phyloP scores from a whole-genome alignment of 1,284 basidiomycete genomes.

The Trametes versicolor region DNA sequence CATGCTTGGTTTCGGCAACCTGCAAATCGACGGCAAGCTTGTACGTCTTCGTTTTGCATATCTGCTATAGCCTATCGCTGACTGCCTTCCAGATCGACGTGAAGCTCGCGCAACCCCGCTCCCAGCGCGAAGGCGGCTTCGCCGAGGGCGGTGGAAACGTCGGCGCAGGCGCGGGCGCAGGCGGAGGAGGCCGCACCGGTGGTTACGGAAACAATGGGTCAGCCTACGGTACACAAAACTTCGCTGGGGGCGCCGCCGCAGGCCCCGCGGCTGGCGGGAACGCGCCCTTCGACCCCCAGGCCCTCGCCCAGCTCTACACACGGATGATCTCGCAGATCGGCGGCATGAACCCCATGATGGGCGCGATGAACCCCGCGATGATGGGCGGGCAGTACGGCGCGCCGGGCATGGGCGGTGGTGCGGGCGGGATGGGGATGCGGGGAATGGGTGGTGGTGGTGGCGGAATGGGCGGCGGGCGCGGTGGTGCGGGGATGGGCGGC shows the following conservation, averaged over 20 bases:
- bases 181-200: slow-evolving; percentile 32
- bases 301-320: slow-evolving; percentile 81
- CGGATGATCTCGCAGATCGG: slow-evolving; percentile 85
- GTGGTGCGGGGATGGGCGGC: slow-evolving; percentile 53
- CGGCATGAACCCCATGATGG: slow-evolving; percentile 66
- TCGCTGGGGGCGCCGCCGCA: slow-evolving; percentile 35
- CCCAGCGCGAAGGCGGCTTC: slow-evolving; percentile 69
- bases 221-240: slow-evolving; percentile 47
- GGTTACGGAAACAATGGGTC: slow-evolving; percentile 36
- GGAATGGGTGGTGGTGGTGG: slow-evolving; percentile 51
- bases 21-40: slow-evolving; percentile 93
- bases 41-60: slow-evolving; percentile 55
- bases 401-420: slow-evolving; percentile 47
- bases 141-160: slow-evolving; percentile 43
- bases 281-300: slow-evolving; percentile 83
- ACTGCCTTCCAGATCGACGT: slow-evolving; percentile 82
- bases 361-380: slow-evolving; percentile 48
- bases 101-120: slow-evolving; percentile 90
- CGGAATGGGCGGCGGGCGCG: slow-evolving; percentile 55
- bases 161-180: slow-evolving; percentile 31
- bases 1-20: slow-evolving; percentile 85
- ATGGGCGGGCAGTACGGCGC: slow-evolving; percentile 45
- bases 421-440: slow-evolving; percentile 49
- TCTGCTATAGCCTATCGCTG: slow-evolving; percentile 1
- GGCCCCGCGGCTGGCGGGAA: slow-evolving; percentile 47